Evolutionary conservation across 192 early-diverging fungal species (phyloP).

Genomic region (Coemansia sp.): DNA sequence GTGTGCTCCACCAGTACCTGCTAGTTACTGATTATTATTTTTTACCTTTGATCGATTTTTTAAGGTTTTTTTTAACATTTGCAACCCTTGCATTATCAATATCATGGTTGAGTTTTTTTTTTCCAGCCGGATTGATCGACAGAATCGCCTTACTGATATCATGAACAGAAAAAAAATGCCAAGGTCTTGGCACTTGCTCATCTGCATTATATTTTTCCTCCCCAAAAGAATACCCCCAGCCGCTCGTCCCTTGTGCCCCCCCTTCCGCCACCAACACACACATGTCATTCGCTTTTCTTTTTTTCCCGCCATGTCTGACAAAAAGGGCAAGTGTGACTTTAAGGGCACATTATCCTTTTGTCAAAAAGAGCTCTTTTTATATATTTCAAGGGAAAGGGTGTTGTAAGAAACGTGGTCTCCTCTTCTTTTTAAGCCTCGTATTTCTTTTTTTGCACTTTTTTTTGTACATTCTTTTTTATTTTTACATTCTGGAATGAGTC

Average conservation of each 20-base stretch:
- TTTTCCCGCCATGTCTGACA: too few species aligned
- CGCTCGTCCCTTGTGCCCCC: too few species aligned
- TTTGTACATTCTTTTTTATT: neutral
- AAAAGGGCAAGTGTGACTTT: neutral
- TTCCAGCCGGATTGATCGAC: neutral
- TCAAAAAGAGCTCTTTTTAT: neutral
- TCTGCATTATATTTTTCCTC: neutral
- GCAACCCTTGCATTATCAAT: neutral
- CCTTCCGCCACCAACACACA: too few species aligned
- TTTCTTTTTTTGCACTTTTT: neutral
- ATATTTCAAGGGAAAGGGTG: neutral
- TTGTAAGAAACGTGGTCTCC: conserved; percentile 1
- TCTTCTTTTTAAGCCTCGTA: neutral
- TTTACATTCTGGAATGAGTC: conserved; percentile 16
- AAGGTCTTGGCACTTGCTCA: conserved; percentile 1
- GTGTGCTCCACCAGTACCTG: neutral
- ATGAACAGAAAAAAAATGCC: neutral
- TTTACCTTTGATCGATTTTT: neutral
- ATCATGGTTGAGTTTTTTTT: neutral
- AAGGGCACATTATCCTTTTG: neutral
- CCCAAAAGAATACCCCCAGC: neutral
- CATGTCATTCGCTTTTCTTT: too few species aligned
- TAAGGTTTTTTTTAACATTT: too few species aligned
- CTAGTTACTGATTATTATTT: neutral
- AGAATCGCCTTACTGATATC: neutral